Conservation (phyloP, 441 rosid genomes). For the Euphorbia corollata region DNA sequence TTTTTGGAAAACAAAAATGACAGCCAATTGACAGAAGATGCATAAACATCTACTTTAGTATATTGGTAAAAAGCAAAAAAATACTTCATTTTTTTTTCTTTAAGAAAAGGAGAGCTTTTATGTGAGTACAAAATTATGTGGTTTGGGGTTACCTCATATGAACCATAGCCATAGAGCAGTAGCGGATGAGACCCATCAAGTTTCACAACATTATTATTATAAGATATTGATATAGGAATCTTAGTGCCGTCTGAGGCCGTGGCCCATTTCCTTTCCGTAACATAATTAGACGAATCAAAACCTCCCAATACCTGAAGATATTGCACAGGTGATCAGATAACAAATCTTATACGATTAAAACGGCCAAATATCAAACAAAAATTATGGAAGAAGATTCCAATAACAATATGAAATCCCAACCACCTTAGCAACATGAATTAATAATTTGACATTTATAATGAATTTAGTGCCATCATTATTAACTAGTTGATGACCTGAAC, state of each 20-base stretch:
- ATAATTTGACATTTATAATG: too few relatives aligned
- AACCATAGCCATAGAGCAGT: constrained; percentile 84
- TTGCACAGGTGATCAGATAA: constrained; percentile 15
- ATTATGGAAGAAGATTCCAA: neutral
- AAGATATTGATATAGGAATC: constrained; percentile 75
- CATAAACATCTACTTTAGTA: neutral
- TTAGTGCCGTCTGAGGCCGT: constrained; percentile 71
- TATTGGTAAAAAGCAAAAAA: neutral
- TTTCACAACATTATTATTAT: constrained; percentile 60
- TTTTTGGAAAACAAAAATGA: neutral
- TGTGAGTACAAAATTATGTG: neutral
- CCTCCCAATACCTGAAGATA: constrained; percentile 74
- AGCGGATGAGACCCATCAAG: constrained; percentile 78
- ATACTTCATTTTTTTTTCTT: neutral
- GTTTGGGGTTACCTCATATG: constrained; percentile 69
- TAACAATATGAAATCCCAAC: neutral
- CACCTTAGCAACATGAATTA: too few relatives aligned
- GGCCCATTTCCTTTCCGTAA: constrained; percentile 86
- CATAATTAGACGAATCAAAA: constrained; percentile 71
- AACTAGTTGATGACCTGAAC: neutral
- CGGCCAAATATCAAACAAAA: neutral
- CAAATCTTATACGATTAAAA: neutral
- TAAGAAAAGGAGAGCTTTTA: neutral
- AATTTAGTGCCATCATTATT: neutral
- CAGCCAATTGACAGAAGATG: neutral